Evolutionary conservation across 2,329 filamentous ascomycete species (phyloP).

Genomic region (Beauveria varroae): DNA sequence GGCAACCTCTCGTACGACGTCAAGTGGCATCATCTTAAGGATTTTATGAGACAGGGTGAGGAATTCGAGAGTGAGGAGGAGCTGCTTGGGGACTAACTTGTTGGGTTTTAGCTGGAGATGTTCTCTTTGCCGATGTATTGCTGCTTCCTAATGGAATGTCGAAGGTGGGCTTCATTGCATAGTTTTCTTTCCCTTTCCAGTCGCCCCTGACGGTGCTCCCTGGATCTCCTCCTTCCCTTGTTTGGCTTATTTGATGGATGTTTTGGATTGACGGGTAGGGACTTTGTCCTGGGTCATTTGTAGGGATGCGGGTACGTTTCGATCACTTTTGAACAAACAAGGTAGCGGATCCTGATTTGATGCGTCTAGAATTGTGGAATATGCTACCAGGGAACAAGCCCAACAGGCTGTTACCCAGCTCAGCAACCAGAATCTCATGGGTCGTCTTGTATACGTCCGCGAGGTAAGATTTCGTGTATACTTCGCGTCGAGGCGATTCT

Average conservation of each 20-base stretch:
- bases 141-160: slow-evolving; percentile 99
- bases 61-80: slow-evolving; percentile 20
- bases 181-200: slow-evolving; percentile 48
- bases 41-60: slow-evolving; percentile 99
- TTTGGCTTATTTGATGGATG: slow-evolving; percentile 63
- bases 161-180: slow-evolving; percentile 97
- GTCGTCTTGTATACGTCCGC: slow-evolving; percentile 94
- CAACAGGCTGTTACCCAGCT: slow-evolving; percentile 95
- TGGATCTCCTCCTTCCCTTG: slow-evolving; percentile 60
- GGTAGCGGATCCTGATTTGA: slow-evolving; percentile 23
- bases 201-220: background rate
- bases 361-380: slow-evolving; percentile 88
- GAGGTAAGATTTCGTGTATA: slow-evolving; percentile 52
- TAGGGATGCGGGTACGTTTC: slow-evolving; percentile 98
- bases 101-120: slow-evolving; percentile 74
- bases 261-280: slow-evolving; percentile 98
- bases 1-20: slow-evolving; percentile 99
- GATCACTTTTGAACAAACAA: background rate
- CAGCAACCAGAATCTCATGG: slow-evolving; percentile 99
- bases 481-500: slow-evolving; percentile 7
- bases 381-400: slow-evolving; percentile 98
- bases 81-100: slow-evolving; percentile 31
- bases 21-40: slow-evolving; percentile 99
- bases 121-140: slow-evolving; percentile 98
- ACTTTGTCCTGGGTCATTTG: slow-evolving; percentile 77